These are phyloP conservation scores for Hortaea sp. DNA, from an alignment of 2,329 filamentous ascomycete species.

Conservation along the genomic window DNA sequence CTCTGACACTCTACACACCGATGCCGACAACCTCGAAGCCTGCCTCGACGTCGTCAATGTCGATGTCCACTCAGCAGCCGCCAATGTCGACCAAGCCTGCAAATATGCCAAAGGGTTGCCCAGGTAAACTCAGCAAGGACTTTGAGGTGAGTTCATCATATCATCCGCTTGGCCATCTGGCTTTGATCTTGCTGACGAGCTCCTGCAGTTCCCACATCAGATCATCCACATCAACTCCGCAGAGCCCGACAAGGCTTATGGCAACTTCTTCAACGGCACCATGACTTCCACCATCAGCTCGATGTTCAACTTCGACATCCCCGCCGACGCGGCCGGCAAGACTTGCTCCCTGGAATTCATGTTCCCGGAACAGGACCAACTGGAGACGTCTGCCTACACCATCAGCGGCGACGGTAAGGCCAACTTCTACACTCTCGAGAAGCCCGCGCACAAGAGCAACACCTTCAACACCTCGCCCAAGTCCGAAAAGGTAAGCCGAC, in stretches of 20 bases:
- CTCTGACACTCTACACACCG: no score
- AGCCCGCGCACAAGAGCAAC: slow-evolving; percentile 38
- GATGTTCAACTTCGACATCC: slow-evolving; percentile 63
- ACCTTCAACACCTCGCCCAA: slow-evolving; percentile 45
- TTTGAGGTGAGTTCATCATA: neutral
- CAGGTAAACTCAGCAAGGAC: slow-evolving; percentile 1
- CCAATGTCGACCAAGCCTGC: neutral
- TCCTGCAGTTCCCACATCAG: slow-evolving; percentile 45
- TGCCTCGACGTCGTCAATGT: no score
- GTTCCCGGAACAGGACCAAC: slow-evolving; percentile 46
- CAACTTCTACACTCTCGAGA: slow-evolving; percentile 30
- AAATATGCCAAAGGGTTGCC: slow-evolving; percentile 1
- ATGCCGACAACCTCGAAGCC: no score
- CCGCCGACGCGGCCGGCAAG: slow-evolving; percentile 42
- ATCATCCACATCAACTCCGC: slow-evolving; percentile 51
- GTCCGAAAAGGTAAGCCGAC: slow-evolving; percentile 20
- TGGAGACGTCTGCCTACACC: slow-evolving; percentile 50
- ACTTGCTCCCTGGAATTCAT: slow-evolving; percentile 57
- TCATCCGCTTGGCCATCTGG: neutral
- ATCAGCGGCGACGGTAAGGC: slow-evolving; percentile 29
- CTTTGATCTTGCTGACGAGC: slow-evolving; percentile 2
- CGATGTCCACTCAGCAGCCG: neutral
- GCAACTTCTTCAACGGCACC: slow-evolving; percentile 48
- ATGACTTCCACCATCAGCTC: slow-evolving; percentile 39
- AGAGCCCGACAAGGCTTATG: slow-evolving; percentile 41